Conservation (phyloP, 208 protist species). For the Leishmania amazonensis region DNA sequence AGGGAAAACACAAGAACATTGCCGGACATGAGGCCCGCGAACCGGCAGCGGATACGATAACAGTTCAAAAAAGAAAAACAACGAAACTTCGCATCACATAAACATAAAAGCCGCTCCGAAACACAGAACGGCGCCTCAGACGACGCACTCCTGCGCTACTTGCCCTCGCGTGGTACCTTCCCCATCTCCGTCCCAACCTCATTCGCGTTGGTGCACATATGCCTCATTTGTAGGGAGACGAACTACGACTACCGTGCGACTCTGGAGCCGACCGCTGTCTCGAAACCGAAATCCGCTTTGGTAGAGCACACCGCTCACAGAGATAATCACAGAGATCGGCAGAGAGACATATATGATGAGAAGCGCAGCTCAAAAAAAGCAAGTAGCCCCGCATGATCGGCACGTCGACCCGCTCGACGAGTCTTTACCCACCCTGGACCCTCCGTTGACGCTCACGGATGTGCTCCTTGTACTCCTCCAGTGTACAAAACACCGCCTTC, state of each 20-base stretch:
- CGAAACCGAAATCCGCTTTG: background rate
- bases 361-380: background rate
- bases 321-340: background rate
- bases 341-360: too few species aligned
- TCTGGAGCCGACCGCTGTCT: background rate
- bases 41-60: background rate
- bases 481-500: slow-evolving; percentile 44
- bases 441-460: background rate
- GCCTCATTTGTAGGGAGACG: background rate
- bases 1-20: background rate
- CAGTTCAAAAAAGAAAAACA: background rate
- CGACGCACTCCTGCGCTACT: background rate
- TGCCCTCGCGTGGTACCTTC: background rate
- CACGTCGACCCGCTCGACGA: background rate
- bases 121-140: background rate
- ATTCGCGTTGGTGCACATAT: background rate
- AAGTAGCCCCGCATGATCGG: background rate
- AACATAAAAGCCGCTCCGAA: background rate
- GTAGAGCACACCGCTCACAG: background rate
- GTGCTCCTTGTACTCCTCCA: slow-evolving; percentile 33
- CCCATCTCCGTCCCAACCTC: background rate
- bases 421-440: background rate
- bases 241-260: background rate
- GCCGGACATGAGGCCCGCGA: background rate
- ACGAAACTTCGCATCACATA: background rate